These are phyloP conservation scores for Priceomyces medius DNA, from an alignment of 805 yeast genomes.

Conservation along the genomic window DNA sequence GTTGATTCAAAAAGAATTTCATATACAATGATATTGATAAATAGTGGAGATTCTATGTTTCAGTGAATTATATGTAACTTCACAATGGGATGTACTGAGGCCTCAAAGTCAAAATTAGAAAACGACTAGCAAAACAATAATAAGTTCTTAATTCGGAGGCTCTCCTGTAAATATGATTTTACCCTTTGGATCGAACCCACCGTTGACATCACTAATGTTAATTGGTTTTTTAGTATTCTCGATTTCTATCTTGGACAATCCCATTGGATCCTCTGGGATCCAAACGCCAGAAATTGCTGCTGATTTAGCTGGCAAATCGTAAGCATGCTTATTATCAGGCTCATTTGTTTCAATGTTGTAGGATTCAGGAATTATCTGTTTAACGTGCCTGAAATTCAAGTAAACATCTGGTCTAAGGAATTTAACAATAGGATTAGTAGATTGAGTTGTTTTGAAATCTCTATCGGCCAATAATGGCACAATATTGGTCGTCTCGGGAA, in stretches of 20 bases:
- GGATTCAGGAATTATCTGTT: conserved; percentile 32
- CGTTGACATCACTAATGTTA: conserved; percentile 65
- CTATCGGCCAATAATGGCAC: conserved; percentile 75
- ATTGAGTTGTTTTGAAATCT: conserved; percentile 37
- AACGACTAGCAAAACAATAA: too few relatives aligned
- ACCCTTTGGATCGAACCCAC: conserved; percentile 48
- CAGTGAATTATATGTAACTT: too few relatives aligned
- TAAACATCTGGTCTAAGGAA: conserved; percentile 62
- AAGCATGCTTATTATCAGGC: conserved; percentile 59
- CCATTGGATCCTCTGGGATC: conserved; percentile 90
- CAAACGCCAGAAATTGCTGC: conserved; percentile 76
- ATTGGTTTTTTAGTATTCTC: conserved; percentile 55
- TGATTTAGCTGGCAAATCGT: conserved; percentile 70
- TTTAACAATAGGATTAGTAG: conserved; percentile 46
- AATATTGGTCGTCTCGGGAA: conserved; percentile 8
- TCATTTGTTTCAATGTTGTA: conserved; percentile 38
- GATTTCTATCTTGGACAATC: conserved; percentile 65
- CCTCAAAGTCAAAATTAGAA: too few relatives aligned
- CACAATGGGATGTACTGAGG: too few relatives aligned
- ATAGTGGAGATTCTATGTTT: too few relatives aligned
- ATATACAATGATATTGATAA: too few relatives aligned
- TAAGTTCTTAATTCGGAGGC: conserved; percentile 32
- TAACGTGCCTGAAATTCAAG: conserved; percentile 42
- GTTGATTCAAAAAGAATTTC: too few relatives aligned
- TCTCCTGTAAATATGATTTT: conserved; percentile 29